Base-by-base conservation (phyloP, 129 eudicot species). In the Flaveria trinervia region DNA sequence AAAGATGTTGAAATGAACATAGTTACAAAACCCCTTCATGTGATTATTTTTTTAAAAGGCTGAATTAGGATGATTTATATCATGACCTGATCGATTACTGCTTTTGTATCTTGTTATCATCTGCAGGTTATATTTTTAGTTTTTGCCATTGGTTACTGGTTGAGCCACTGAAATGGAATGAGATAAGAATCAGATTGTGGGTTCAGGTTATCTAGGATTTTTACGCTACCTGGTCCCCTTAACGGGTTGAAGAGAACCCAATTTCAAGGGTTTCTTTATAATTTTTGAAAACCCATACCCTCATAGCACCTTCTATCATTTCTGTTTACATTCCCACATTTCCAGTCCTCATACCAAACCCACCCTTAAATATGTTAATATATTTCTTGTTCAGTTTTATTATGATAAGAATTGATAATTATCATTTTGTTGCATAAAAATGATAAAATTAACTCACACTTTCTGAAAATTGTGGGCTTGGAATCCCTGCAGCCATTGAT, bases 391-490 rank as follows among this genome's bases (percentile, higher is more conserved):
- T 86, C 62, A 11, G 86, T 72, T 83, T 77, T 87, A 76, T 81
- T 78, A 41, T 85, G 79, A 69, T 85, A 87, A 71, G 25, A 74
- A 16, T 50, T 64, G 18, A 55, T 68, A n/a, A 33, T 52, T 59
- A 76, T 59, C 18, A 36, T 22, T 7, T 69, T 71, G 55, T 73
- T 65, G 71, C 80, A 6, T 25, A 64, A 28, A 73, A 60, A 23
- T 33, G 72, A 2, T 23, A 50, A 41, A 60, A 68, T 57, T 11
- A 71, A 72, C 99, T 89, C 84, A 94, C 99, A 84, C 99, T 95
- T 86, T 91, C 97, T 46, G 97, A 95, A 79, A 95, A 91, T 66
- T 89, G 89, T 45, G 99, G 99, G 81, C 93, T 91, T 18, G 99
- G 99, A 78, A 95, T 83, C 70, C 92, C 89, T 30, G 96, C 89